phyloP scores from a whole-genome alignment of 305 asterid genomes.

The Fraxinus velutina region DNA sequence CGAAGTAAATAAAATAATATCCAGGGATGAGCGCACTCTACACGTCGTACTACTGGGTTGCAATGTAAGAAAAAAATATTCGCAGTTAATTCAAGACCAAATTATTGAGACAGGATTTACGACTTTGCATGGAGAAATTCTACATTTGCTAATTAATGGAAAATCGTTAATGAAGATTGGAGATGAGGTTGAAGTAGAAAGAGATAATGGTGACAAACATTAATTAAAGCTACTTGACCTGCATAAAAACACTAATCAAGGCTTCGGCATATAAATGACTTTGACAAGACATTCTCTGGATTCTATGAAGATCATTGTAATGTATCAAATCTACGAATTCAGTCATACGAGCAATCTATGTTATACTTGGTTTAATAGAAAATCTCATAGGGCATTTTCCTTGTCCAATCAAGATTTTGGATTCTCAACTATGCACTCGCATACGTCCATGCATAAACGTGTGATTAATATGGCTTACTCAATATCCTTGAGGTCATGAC shows the following conservation, averaged over 20 bases:
- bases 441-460: not conserved
- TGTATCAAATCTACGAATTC: not conserved
- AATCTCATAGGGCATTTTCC: not conserved
- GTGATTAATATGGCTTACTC: not conserved
- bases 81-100: not conserved
- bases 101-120: not conserved
- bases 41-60: not conserved
- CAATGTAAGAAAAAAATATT: not conserved
- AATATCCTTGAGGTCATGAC: not conserved
- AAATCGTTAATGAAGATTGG: not conserved
- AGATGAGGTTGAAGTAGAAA: not conserved
- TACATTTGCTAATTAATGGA: not conserved
- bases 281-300: not conserved
- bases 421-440: not conserved
- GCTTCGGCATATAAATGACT: not conserved
- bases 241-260: too few relatives aligned
- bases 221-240: not conserved
- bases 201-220: not conserved
- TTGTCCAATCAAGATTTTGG: not conserved
- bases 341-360: not conserved
- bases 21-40: not conserved
- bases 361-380: not conserved
- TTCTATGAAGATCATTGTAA: not conserved
- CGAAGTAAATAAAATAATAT: not conserved
- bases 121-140: not conserved